Percentiles rank a stretch among this genome's conserved stretches.
phyloP scores from a whole-genome alignment of 2,329 filamentous ascomycete species.

The Helicocarpus griseus region DNA sequence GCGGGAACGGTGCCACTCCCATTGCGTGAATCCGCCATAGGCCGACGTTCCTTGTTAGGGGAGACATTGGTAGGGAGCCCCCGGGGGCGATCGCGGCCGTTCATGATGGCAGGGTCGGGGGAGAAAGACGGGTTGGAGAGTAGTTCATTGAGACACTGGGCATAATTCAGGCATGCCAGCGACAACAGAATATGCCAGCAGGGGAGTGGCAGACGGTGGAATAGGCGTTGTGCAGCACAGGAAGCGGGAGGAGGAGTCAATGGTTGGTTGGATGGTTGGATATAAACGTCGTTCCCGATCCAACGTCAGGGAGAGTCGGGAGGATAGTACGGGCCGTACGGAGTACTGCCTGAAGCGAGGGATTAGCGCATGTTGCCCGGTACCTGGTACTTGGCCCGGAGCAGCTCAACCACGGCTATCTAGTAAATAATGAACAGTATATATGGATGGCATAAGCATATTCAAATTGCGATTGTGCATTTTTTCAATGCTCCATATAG shows the following conservation, averaged over 20 bases:
- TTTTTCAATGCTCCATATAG: no score
- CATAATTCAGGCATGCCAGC: background rate
- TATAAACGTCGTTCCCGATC: background rate
- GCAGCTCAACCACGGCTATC: no score
- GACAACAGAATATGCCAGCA: background rate
- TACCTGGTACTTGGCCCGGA: background rate
- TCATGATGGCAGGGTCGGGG: constrained; percentile 23
- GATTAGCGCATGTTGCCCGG: background rate
- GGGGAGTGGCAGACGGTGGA: background rate
- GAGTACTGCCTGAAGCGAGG: background rate
- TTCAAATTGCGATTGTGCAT: no score
- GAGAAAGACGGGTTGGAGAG: constrained; percentile 6
- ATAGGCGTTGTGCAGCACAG: background rate
- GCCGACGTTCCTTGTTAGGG: constrained; percentile 23
- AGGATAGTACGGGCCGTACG: background rate
- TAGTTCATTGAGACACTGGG: background rate
- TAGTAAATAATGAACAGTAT: no score
- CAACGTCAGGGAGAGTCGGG: no score
- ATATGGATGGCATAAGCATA: no score
- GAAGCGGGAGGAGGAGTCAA: no score
- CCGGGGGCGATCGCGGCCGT: constrained; percentile 26
- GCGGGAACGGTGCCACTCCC: constrained; percentile 19
- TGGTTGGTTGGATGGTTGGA: background rate
- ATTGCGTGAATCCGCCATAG: constrained; percentile 25
- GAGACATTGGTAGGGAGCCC: constrained; percentile 22